These are phyloP conservation scores for Septoria petroselini DNA, from an alignment of 2,329 filamentous ascomycete genomes.

Conservation along the genomic window DNA sequence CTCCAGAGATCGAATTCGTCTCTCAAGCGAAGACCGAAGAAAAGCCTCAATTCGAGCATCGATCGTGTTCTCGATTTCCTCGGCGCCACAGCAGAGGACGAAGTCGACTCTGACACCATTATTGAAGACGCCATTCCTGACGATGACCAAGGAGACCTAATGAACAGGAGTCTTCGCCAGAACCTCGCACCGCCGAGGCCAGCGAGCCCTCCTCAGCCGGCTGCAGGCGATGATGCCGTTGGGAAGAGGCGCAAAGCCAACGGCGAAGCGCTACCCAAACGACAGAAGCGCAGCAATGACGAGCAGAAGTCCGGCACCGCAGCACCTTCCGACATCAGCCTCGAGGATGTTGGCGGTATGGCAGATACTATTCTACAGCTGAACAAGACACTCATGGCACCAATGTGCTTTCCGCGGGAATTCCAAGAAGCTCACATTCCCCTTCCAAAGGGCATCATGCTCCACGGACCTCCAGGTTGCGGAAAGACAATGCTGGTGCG, in stretches of 20 bases:
- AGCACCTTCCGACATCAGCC: constrained; percentile 63
- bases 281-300: constrained; percentile 49
- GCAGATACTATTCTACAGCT: constrained; percentile 68
- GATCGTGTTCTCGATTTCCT: constrained; percentile 75
- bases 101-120: constrained; percentile 52
- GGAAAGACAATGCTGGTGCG: constrained; percentile 83
- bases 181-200: constrained; percentile 25
- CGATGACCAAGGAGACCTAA: constrained; percentile 45
- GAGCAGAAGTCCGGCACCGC: constrained; percentile 47
- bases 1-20: constrained; percentile 86
- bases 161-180: constrained; percentile 56
- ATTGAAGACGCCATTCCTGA: constrained; percentile 43
- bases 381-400: constrained; percentile 68
- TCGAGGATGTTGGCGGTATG: constrained; percentile 73
- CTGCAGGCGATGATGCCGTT: constrained; percentile 34
- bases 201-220: constrained; percentile 15
- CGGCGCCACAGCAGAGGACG: constrained; percentile 59
- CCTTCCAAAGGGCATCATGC: constrained; percentile 69
- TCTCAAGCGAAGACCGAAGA: constrained; percentile 76
- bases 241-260: constrained; percentile 57
- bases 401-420: constrained; percentile 64
- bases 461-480: constrained; percentile 81
- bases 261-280: constrained; percentile 65
- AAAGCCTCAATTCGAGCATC: constrained; percentile 77
- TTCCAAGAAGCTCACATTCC: constrained; percentile 65